Evolutionary conservation across 1,284 basidiomycete species (phyloP).

Genomic region (Trichosporon sp.): DNA sequence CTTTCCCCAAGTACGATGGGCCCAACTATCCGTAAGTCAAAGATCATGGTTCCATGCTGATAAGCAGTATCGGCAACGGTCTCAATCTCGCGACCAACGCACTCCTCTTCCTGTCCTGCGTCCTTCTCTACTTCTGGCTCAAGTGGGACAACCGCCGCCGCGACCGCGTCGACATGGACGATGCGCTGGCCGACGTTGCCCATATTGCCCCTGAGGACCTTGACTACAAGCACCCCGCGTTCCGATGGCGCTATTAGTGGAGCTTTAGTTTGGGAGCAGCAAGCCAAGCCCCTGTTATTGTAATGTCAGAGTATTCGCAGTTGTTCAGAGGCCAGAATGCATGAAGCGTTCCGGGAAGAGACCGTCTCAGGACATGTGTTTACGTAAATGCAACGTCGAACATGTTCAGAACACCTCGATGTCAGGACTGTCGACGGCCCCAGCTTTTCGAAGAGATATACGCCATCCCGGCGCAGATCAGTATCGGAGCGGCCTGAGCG

Average conservation of each 20-base stretch:
- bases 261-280: too few species aligned
- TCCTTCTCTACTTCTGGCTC: constrained; percentile 24
- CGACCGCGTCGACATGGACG: constrained; percentile 22
- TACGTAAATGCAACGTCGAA: too few species aligned
- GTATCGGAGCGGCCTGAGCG: too few species aligned
- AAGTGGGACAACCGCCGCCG: constrained; percentile 30
- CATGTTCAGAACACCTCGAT: too few species aligned
- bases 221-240: constrained; percentile 34
- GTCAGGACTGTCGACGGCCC: too few species aligned
- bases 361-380: too few species aligned
- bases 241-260: constrained; percentile 26
- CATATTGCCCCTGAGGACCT: constrained; percentile 27
- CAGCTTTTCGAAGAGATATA: too few species aligned
- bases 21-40: constrained; percentile 26
- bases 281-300: too few species aligned
- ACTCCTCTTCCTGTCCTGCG: constrained; percentile 23
- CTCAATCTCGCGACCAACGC: constrained; percentile 29
- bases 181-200: constrained; percentile 19
- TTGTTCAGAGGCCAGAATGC: too few species aligned
- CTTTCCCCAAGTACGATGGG: constrained; percentile 7
- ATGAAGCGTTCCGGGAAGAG: too few species aligned
- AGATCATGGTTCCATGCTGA: not conserved
- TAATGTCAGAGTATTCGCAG: too few species aligned
- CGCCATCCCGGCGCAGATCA: too few species aligned
- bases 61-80: constrained; percentile 31